phyloP scores from a whole-genome alignment of 768 basidiomycete genomes.

The Tylopilus rubrobrunneus region DNA sequence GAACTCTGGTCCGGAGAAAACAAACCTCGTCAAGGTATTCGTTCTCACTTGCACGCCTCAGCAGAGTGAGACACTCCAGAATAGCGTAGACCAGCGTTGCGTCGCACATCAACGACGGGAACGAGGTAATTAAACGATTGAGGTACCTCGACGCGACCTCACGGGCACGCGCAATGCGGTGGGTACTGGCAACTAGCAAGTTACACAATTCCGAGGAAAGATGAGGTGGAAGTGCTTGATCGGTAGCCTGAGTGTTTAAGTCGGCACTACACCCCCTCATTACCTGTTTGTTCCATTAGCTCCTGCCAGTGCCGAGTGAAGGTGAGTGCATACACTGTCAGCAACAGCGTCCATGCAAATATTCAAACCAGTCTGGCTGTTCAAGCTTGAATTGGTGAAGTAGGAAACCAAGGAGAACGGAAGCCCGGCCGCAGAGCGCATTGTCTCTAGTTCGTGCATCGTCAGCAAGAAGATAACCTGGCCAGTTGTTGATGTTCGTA shows the following conservation, averaged over 20 bases:
- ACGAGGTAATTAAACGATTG: slow-evolving; percentile 80
- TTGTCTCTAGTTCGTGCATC: slow-evolving; percentile 84
- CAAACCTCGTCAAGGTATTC: slow-evolving; percentile 87
- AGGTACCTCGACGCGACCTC: slow-evolving; percentile 82
- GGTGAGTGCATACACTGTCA: slow-evolving; percentile 56
- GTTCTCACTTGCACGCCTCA: slow-evolving; percentile 85
- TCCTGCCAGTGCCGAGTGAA: background rate
- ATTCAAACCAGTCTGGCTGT: slow-evolving; percentile 61
- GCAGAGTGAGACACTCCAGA: slow-evolving; percentile 84
- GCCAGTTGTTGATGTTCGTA: slow-evolving; percentile 71
- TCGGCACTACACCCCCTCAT: slow-evolving; percentile 71
- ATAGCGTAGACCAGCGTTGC: slow-evolving; percentile 82
- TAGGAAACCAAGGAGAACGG: slow-evolving; percentile 83
- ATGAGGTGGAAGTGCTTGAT: slow-evolving; percentile 68
- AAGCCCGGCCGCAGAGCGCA: slow-evolving; percentile 75
- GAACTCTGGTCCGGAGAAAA: background rate
- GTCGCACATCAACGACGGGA: slow-evolving; percentile 94
- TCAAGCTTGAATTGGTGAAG: slow-evolving; percentile 84
- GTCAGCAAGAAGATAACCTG: slow-evolving; percentile 83
- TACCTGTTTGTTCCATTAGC: slow-evolving; percentile 47
- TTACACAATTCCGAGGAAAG: slow-evolving; percentile 70
- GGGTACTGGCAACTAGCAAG: slow-evolving; percentile 77
- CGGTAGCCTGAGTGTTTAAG: slow-evolving; percentile 68
- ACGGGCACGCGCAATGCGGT: slow-evolving; percentile 77
- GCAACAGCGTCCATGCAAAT: slow-evolving; percentile 83